Conservation (phyloP, 108 stramenopile genomes). For the Nitzschia sp. region DNA sequence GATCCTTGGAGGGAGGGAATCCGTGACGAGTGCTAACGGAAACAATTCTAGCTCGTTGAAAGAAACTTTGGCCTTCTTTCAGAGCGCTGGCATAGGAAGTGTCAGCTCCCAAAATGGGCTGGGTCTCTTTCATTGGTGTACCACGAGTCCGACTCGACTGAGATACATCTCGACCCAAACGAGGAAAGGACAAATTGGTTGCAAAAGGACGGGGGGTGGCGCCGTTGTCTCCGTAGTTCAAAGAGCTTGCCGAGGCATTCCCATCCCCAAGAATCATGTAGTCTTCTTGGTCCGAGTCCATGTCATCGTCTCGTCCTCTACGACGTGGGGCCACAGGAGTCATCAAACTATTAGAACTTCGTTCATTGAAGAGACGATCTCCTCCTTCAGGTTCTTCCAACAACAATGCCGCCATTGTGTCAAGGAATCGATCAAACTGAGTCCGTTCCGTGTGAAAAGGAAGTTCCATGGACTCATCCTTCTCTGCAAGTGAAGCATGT, state of each 20-base stretch:
- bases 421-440: constrained; percentile 56
- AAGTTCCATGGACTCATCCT: constrained; percentile 1
- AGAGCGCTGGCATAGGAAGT: constrained; percentile 44
- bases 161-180: neutral
- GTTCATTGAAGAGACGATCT: neutral
- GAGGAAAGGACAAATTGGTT: constrained; percentile 4
- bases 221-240: neutral
- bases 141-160: neutral
- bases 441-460: constrained; percentile 12
- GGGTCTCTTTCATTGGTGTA: neutral
- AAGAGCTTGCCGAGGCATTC: neutral
- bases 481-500: constrained; percentile 1
- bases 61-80: constrained; percentile 54
- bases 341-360: neutral
- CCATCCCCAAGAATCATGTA: constrained; percentile 12
- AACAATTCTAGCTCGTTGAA: constrained; percentile 59
- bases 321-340: neutral
- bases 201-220: neutral
- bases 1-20: constrained; percentile 79
- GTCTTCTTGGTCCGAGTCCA: constrained; percentile 27
- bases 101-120: neutral
- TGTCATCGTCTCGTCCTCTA: constrained; percentile 26
- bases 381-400: constrained; percentile 27
- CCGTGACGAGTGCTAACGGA: constrained; percentile 57
- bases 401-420: constrained; percentile 48